These are phyloP conservation scores for Talaromyces albobiverticillius DNA, from an alignment of 2,329 filamentous ascomycete species.

Conservation along the genomic window DNA sequence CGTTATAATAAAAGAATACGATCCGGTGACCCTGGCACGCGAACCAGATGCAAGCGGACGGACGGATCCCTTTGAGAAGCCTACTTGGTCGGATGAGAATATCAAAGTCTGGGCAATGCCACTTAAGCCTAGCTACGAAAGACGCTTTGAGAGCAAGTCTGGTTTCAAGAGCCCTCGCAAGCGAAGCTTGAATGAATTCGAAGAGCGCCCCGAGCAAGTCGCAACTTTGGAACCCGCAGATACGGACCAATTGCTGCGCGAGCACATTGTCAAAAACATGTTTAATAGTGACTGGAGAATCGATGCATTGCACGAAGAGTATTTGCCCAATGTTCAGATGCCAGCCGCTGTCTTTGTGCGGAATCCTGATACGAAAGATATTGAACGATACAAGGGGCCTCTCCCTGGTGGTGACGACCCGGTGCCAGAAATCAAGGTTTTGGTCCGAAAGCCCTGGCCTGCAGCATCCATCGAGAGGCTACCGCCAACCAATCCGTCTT, in stretches of 20 bases:
- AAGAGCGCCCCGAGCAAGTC: conserved; percentile 20
- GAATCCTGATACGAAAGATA: conserved; percentile 57
- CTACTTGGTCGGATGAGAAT: conserved; percentile 72
- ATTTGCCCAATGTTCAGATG: conserved; percentile 63
- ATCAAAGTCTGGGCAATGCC: conserved; percentile 84
- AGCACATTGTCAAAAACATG: conserved; percentile 69
- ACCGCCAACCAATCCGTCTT: conserved; percentile 65
- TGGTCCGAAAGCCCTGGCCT: conserved; percentile 77
- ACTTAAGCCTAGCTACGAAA: conserved; percentile 32
- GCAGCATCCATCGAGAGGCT: conserved; percentile 62
- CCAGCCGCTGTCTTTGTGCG: conserved; percentile 70
- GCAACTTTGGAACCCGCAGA: conserved; percentile 21
- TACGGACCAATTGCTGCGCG: conserved; percentile 52
- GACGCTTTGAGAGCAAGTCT: conserved; percentile 20
- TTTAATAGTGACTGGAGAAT: conserved; percentile 73
- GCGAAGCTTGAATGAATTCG: conserved; percentile 51
- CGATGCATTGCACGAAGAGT: conserved; percentile 66
- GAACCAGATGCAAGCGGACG: conserved; percentile 23
- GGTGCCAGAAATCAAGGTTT: conserved; percentile 65
- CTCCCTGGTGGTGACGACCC: conserved; percentile 50
- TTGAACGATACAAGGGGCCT: conserved; percentile 70
- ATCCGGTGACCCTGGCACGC: conserved; percentile 23
- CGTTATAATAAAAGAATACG: conserved; percentile 67
- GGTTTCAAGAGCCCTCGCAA: conserved; percentile 39
- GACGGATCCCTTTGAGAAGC: conserved; percentile 39